These are phyloP conservation scores for Actinidia polygama DNA, from an alignment of 179 eudicot genomes.

Conservation along the genomic window DNA sequence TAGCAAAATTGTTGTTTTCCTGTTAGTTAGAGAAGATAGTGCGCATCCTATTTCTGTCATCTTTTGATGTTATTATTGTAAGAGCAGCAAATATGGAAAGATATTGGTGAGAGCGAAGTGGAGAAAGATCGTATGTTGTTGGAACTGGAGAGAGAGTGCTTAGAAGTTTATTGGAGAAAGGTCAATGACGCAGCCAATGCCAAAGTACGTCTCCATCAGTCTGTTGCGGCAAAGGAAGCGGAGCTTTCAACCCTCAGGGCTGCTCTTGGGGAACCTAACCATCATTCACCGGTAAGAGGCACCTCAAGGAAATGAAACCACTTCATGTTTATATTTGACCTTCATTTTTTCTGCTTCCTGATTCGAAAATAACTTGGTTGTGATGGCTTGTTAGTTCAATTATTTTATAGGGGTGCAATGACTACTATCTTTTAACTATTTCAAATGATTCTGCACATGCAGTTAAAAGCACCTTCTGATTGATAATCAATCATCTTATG, in stretches of 20 bases:
- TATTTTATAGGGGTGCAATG: background rate
- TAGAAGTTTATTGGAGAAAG: conserved; percentile 63
- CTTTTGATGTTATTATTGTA: conserved; percentile 17
- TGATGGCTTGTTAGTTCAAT: background rate
- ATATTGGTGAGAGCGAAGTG: conserved; percentile 65
- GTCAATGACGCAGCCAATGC: conserved; percentile 68
- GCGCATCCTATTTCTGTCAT: background rate
- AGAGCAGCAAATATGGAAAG: conserved; percentile 70
- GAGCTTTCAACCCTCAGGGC: conserved; percentile 76
- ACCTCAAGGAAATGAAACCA: background rate
- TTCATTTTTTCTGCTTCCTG: conserved; percentile 15
- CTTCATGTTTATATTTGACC: conserved; percentile 7
- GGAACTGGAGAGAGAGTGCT: conserved; percentile 70
- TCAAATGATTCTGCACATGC: background rate
- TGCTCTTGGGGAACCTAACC: conserved; percentile 58
- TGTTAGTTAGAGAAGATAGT: background rate
- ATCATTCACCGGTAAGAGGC: conserved; percentile 51
- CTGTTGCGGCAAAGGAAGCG: conserved; percentile 68
- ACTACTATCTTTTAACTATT: background rate
- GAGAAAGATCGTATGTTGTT: conserved; percentile 66
- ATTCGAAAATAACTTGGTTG: background rate
- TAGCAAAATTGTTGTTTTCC: background rate
- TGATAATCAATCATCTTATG: background rate
- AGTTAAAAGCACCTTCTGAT: background rate
- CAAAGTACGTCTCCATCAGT: conserved; percentile 62